Evolutionary conservation across 345 rosid species (phyloP), one percentile per base, ranked within the genome.

Genomic region (Cardamine resedifolia): DNA sequence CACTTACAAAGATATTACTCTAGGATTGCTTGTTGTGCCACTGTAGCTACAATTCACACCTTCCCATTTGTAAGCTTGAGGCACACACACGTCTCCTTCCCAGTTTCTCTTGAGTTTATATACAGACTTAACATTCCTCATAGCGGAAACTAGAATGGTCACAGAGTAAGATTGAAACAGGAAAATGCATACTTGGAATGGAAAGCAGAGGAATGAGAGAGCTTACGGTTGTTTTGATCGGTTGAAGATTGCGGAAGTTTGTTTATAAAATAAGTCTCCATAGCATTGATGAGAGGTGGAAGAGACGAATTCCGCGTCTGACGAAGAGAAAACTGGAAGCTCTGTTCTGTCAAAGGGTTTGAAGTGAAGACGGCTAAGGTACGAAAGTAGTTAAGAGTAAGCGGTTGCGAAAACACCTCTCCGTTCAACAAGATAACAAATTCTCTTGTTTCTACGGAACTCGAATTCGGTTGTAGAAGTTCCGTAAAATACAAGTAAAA

Each of bases 71-170:
- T 74, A 77, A 31, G 4, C 61, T 21, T 64, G 49, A 52, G 83
- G 85, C 18, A 52, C 33, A 55, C 83, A 80, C 33, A 74, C 74
- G 44, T 84, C 91, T 69, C 88, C 88, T 68, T 84, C 75, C 91
- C 87, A 86, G 74, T 80, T 75, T 68, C 56, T 73, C 28, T 61
- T 75, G 65, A 87, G 33, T 36, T 70, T 56, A 72, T 85, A 85
- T 1, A 18, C 21, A 15, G 81, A 82, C 70, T 83, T 83, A 49
- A 85, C 68, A 47, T 18, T 75, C 67, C 43, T 61, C 48, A 85
- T 77, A 1, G 87, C 85, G 10, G 80, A 65, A 67, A 80, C 87
- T 87, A 56, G 2, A 38, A 7, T 15, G 11, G 26, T 59, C 31
- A 61, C 15, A 58, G 26, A 30, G n/a, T 45, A 21, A 62, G 49